phyloP scores from a whole-genome alignment of 2,329 filamentous ascomycete genomes.

The Pseudocercospora crystallina region DNA sequence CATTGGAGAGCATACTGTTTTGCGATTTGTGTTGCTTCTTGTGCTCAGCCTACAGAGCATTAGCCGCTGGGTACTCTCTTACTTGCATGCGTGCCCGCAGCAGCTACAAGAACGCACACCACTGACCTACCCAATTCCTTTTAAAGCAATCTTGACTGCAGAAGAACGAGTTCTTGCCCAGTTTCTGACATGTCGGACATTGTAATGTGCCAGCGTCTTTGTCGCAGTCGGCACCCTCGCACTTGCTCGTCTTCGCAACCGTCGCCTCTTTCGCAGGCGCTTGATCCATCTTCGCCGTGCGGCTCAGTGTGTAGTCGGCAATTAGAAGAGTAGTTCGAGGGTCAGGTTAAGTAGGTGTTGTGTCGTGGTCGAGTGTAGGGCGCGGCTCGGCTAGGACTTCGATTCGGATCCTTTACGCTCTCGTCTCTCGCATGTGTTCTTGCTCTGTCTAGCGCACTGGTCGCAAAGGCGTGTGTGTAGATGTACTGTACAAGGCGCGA shows the following conservation, averaged over 20 bases:
- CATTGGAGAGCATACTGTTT: constrained; percentile 67
- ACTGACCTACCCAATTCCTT: constrained; percentile 80
- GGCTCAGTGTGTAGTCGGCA: neutral
- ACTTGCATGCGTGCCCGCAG: constrained; percentile 18
- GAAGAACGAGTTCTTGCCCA: constrained; percentile 89
- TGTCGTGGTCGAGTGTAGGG: too few species aligned
- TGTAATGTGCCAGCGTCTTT: constrained; percentile 85
- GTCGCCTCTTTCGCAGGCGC: constrained; percentile 35
- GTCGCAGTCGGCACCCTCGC: constrained; percentile 76
- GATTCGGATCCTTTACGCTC: too few species aligned
- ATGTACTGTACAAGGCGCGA: too few species aligned
- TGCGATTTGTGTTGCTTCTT: constrained; percentile 83
- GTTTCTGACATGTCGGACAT: constrained; percentile 92
- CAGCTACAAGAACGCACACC: constrained; percentile 6
- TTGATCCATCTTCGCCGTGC: constrained; percentile 27
- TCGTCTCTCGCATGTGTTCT: too few species aligned
- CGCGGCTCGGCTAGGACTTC: too few species aligned
- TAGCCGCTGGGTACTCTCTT: constrained; percentile 10
- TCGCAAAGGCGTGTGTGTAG: too few species aligned
- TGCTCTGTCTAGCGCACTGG: too few species aligned
- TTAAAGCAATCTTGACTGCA: constrained; percentile 99
- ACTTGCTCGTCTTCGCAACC: constrained; percentile 61
- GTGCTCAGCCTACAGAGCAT: constrained; percentile 65
- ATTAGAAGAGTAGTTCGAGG: neutral
- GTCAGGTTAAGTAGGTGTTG: too few species aligned